These are phyloP conservation scores for Phaseolus coccineus DNA, from an alignment of 331 rosid genomes.

Conservation along the genomic window DNA sequence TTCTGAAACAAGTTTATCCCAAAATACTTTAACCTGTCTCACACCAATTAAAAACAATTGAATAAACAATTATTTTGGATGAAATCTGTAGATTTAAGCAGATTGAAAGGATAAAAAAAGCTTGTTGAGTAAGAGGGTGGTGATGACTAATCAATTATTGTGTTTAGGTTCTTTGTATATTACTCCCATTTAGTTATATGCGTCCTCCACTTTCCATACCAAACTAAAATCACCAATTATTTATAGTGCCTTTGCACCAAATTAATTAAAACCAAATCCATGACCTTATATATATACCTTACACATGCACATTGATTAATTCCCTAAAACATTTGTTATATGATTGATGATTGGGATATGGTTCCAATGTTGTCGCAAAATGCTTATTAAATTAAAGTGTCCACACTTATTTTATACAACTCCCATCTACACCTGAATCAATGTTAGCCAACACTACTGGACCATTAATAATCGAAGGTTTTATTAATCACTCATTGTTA, in stretches of 20 bases:
- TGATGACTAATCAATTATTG: constrained; percentile 23
- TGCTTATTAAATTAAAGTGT: not conserved
- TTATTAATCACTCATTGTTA: not conserved
- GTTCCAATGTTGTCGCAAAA: constrained; percentile 2
- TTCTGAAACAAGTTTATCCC: too few relatives aligned
- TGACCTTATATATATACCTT: not conserved
- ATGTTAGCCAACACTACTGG: not conserved
- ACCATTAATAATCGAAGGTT: too few relatives aligned
- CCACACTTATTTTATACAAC: not conserved
- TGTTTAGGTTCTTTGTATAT: constrained; percentile 22
- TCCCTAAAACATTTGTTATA: not conserved
- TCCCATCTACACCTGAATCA: not conserved
- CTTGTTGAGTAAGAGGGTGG: constrained; percentile 6
- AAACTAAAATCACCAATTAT: constrained; percentile 24
- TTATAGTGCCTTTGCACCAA: not conserved
- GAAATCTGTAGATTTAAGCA: too few relatives aligned
- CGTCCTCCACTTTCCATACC: constrained; percentile 6
- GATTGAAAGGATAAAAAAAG: too few relatives aligned
- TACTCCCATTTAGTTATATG: too few relatives aligned
- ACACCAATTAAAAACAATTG: too few relatives aligned
- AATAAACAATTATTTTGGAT: too few relatives aligned
- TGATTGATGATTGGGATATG: constrained; percentile 8
- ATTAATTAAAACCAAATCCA: not conserved
- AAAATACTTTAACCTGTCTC: too few relatives aligned
- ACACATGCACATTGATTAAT: not conserved